Evolutionary conservation across 2,329 filamentous ascomycete species (phyloP), one percentile per base, ranked within the genome.

Genomic region (Pyrenophora graminea): DNA sequence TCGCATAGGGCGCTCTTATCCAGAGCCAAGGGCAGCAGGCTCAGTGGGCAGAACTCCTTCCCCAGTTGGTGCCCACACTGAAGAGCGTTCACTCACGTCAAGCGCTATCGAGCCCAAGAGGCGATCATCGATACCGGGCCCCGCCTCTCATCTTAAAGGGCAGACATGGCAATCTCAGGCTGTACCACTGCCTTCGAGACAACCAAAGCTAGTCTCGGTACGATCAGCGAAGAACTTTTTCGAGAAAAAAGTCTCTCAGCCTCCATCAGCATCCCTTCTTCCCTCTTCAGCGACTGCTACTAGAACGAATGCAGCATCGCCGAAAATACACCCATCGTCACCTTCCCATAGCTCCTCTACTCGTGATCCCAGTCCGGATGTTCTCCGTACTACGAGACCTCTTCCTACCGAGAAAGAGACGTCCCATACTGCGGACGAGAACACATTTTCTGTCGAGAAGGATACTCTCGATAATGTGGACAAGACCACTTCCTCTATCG

Each of bases 181-280:
- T n/a, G 37, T 47, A 51, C 25, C 33, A 32, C n/a, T 45, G 27
- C 25, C 45, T 15, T 37, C 41, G 41, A 44, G 48, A 50, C 54
- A 55, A 31, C 45, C 45, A 32, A 66, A 61, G 25, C 32, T 51
- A 6, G 33, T 55, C 17, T 67, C 67, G n/a, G 66, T 72, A 17
- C 53, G 59, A 44, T 64, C 59, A 45, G 47, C 55, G 39, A 71
- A 61, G 39, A 53, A 56, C 6, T 65, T 69, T 45, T 71, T 69
- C 46, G 68, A 71, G 36, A 62, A 39, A 27, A 70, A 63, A 56
- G 55, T 57, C 15, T 56, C 56, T 4, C 55, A 64, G 39, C 33
- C 39, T 40, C 23, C 31, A 55, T 49, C 53, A 41, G 25, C 23
- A 46, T 40, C 51, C 50, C 49, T 38, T 50, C 38, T 55, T 25